phyloP scores from a whole-genome alignment of 345 rosid genomes.

The Capsella bursapastoris region DNA sequence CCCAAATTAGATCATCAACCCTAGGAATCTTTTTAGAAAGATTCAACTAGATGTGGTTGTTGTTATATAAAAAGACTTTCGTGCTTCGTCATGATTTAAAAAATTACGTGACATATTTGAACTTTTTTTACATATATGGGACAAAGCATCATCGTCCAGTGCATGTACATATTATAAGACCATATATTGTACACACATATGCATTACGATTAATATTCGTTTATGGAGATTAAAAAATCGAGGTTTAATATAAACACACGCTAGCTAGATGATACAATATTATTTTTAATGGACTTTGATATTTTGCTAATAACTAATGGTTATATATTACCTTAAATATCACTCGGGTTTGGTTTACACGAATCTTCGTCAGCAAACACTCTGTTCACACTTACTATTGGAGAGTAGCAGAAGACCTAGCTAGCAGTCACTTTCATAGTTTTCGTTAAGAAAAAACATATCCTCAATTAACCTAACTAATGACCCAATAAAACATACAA shows the following conservation, averaged over 20 bases:
- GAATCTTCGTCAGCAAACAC: slow-evolving; percentile 12
- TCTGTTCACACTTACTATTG: slow-evolving; percentile 12
- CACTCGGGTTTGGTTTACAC: neutral
- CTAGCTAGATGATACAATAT: neutral
- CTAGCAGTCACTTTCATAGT: neutral
- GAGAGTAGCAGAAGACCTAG: neutral
- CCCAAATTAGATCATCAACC: no score
- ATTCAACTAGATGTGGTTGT: neutral
- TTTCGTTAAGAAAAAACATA: no score
- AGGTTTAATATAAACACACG: neutral
- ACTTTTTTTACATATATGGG: neutral
- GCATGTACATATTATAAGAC: neutral
- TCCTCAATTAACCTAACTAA: no score
- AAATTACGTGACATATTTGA: neutral
- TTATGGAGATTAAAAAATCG: neutral
- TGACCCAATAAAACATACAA: no score
- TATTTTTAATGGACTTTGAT: slow-evolving; percentile 2
- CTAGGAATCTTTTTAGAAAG: neutral
- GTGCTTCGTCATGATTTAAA: neutral
- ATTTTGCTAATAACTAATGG: no score
- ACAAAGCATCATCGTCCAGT: neutral
- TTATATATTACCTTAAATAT: neutral
- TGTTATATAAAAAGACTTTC: neutral
- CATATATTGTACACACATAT: neutral
- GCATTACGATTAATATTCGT: neutral